phyloP scores from a whole-genome alignment of 1,284 basidiomycete genomes.

The Anthracocystis panici-leucophaei region DNA sequence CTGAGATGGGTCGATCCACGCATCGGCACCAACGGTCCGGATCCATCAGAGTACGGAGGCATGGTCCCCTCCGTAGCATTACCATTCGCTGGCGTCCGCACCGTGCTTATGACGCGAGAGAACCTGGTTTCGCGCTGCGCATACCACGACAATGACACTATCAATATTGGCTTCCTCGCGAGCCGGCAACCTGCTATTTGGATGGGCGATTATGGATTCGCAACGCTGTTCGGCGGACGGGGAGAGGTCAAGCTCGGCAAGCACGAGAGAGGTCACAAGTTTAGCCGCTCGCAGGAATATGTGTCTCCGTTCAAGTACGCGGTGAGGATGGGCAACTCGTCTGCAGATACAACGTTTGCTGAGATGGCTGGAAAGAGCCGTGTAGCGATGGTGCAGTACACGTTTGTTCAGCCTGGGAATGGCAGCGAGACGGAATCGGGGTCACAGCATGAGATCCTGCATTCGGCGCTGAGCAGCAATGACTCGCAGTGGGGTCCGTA shows the following conservation, averaged over 20 bases:
- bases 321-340: slow-evolving; percentile 75
- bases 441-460: background rate
- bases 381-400: slow-evolving; percentile 77
- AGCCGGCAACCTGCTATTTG: slow-evolving; percentile 78
- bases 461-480: background rate
- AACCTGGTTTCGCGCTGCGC: slow-evolving; percentile 45
- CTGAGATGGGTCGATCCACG: slow-evolving; percentile 48
- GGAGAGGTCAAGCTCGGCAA: slow-evolving; percentile 73
- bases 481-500: slow-evolving; percentile 72
- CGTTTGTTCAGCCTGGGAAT: slow-evolving; percentile 35
- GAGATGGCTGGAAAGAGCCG: slow-evolving; percentile 82
- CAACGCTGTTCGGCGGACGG: slow-evolving; percentile 69
- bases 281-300: slow-evolving; percentile 76
- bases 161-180: slow-evolving; percentile 40
- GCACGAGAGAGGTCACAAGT: slow-evolving; percentile 76
- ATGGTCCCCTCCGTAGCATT: slow-evolving; percentile 44
- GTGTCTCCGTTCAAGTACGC: slow-evolving; percentile 78
- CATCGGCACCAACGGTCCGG: slow-evolving; percentile 56
- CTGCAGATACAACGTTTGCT: slow-evolving; percentile 71
- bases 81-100: slow-evolving; percentile 46
- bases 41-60: slow-evolving; percentile 51
- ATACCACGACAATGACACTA: slow-evolving; percentile 51
- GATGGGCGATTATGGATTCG: slow-evolving; percentile 76
- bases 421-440: background rate
- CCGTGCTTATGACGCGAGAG: slow-evolving; percentile 43